Evolutionary conservation across 164 flowering plant species (phyloP).

Genomic region (Cinnamomum chago): DNA sequence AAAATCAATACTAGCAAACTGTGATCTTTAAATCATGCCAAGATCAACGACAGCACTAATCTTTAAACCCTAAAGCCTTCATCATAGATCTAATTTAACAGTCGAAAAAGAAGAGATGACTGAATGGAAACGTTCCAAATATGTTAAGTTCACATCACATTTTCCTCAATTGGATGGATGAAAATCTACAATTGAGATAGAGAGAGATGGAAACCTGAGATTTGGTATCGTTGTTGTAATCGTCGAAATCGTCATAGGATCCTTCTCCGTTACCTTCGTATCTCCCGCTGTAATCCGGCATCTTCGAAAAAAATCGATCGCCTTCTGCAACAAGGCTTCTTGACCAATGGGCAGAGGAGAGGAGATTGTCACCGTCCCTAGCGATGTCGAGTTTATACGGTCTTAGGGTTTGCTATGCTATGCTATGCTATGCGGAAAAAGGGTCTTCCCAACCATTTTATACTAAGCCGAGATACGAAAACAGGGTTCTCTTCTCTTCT

Average conservation of each 20-base stretch:
- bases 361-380: too few relatives aligned
- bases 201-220: slow-evolving; percentile 30
- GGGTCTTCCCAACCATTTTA: too few relatives aligned
- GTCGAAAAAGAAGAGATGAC: not conserved
- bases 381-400: too few relatives aligned
- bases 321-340: too few relatives aligned
- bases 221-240: slow-evolving; percentile 39
- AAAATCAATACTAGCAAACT: too few relatives aligned
- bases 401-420: too few relatives aligned
- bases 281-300: slow-evolving; percentile 51
- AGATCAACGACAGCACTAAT: not conserved
- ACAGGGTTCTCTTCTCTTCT: too few relatives aligned
- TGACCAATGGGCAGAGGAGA: too few relatives aligned
- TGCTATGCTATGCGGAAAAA: too few relatives aligned
- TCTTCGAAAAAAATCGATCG: slow-evolving; percentile 3
- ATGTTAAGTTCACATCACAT: too few relatives aligned
- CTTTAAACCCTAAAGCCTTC: not conserved
- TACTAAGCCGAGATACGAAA: too few relatives aligned
- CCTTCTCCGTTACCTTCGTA: slow-evolving; percentile 60
- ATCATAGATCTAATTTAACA: not conserved
- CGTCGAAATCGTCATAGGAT: slow-evolving; percentile 18
- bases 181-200: not conserved
- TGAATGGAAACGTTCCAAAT: not conserved
- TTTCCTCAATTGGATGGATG: not conserved
- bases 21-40: too few relatives aligned